phyloP scores from a whole-genome alignment of 2,329 filamentous ascomycete genomes.

The Xylaria multiplex region DNA sequence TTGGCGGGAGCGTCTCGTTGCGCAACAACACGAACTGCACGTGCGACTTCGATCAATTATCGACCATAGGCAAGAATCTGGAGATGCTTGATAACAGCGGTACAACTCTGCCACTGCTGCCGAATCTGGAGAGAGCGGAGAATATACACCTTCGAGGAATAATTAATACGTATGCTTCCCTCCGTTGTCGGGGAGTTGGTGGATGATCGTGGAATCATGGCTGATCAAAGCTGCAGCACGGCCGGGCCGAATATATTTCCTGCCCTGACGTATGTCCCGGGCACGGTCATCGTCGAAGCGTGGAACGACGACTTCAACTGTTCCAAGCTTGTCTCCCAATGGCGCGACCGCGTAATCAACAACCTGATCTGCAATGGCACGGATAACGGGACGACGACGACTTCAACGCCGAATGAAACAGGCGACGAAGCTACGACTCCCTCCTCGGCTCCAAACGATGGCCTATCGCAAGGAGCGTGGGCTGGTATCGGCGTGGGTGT shows the following conservation, averaged over 20 bases:
- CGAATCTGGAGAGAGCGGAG: not conserved
- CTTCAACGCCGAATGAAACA: no score
- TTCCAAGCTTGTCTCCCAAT: slow-evolving; percentile 5
- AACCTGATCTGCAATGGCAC: slow-evolving; percentile 13
- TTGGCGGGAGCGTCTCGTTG: no score
- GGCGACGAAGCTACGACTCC: no score
- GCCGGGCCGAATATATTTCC: slow-evolving; percentile 11
- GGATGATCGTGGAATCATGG: no score
- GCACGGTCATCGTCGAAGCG: slow-evolving; percentile 8
- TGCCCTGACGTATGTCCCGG: slow-evolving; percentile 5
- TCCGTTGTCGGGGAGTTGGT: no score
- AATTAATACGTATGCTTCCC: slow-evolving; percentile 3
- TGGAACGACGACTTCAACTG: slow-evolving; percentile 21
- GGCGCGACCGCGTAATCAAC: slow-evolving; percentile 1
- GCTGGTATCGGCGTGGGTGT: no score
- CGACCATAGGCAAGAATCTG: no score
- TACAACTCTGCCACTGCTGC: not conserved
- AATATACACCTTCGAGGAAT: slow-evolving; percentile 10
- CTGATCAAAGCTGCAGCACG: not conserved
- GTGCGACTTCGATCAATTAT: no score
- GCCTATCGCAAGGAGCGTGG: no score
- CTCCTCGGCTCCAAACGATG: no score
- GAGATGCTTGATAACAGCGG: no score
- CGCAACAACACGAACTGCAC: no score
- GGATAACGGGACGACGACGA: not conserved